Evolutionary conservation across 2,329 filamentous ascomycete species (phyloP).

Genomic region (Nemania diffusa): DNA sequence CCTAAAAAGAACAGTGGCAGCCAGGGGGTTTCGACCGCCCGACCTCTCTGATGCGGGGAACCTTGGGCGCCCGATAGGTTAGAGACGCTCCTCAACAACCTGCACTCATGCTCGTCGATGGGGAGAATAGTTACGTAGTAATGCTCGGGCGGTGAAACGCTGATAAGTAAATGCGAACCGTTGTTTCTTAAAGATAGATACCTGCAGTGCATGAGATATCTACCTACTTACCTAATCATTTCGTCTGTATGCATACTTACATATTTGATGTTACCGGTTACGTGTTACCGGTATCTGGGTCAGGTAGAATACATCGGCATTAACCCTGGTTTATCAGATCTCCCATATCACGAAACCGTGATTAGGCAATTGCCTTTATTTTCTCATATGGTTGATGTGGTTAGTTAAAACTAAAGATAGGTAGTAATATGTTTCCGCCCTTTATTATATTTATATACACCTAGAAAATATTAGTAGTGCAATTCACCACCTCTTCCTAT

Average conservation of each 20-base stretch:
- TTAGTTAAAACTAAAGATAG: not conserved
- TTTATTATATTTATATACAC: not conserved
- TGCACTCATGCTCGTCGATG: not conserved
- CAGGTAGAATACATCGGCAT: no score
- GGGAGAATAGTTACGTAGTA: not conserved
- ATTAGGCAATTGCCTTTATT: not conserved
- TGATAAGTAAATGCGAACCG: not conserved
- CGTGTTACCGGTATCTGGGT: no score
- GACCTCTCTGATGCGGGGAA: conserved; percentile 25
- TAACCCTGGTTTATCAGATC: not conserved
- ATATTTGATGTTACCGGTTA: not conserved
- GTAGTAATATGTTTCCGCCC: no score
- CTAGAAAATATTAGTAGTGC: not conserved
- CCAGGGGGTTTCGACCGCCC: conserved; percentile 4
- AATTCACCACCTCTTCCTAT: not conserved
- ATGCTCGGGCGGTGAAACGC: not conserved
- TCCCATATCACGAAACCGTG: not conserved
- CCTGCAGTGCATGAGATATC: not conserved
- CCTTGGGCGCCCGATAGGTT: conserved; percentile 8
- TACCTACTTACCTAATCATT: not conserved
- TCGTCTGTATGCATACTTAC: not conserved
- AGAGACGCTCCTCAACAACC: not conserved
- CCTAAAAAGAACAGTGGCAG: conserved; percentile 19
- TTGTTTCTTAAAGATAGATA: not conserved
- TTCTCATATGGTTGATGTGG: not conserved